phyloP scores from a whole-genome alignment of 1,284 basidiomycete species.

The Tremellales sp. region DNA sequence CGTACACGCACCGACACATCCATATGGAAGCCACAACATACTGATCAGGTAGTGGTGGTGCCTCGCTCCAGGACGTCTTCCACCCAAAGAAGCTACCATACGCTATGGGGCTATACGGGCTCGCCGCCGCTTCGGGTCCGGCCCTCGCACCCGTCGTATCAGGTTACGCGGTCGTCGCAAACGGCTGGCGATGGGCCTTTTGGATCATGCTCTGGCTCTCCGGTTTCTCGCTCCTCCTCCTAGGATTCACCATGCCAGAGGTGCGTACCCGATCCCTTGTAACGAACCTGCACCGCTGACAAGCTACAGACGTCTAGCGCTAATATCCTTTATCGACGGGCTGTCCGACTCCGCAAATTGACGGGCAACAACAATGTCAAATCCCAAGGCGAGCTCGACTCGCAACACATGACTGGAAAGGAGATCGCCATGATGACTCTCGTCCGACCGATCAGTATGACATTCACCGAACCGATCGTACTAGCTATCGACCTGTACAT shows the following conservation, averaged over 20 bases:
- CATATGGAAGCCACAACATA: background rate
- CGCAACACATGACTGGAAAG: constrained; percentile 10
- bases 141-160: constrained; percentile 34
- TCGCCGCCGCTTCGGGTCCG: constrained; percentile 24
- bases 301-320: constrained; percentile 23
- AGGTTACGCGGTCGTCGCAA: constrained; percentile 27
- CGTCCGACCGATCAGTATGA: constrained; percentile 28
- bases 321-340: constrained; percentile 45
- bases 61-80: constrained; percentile 27
- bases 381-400: constrained; percentile 30
- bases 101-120: constrained; percentile 27
- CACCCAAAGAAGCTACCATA: constrained; percentile 23
- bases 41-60: constrained; percentile 6
- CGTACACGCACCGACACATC: constrained; percentile 5
- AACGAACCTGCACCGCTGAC: too few species aligned
- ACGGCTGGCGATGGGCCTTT: constrained; percentile 45
- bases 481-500: constrained; percentile 32
- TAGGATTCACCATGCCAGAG: constrained; percentile 43
- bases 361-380: constrained; percentile 41
- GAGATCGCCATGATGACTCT: constrained; percentile 21
- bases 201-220: constrained; percentile 43
- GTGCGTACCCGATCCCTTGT: too few species aligned
- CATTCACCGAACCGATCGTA: constrained; percentile 37
- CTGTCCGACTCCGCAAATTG: constrained; percentile 38
- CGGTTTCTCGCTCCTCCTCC: constrained; percentile 28